Base-by-base conservation (phyloP, 225 moss, liverwort and hornwort genomes). In the Physcomitrium patens region DNA sequence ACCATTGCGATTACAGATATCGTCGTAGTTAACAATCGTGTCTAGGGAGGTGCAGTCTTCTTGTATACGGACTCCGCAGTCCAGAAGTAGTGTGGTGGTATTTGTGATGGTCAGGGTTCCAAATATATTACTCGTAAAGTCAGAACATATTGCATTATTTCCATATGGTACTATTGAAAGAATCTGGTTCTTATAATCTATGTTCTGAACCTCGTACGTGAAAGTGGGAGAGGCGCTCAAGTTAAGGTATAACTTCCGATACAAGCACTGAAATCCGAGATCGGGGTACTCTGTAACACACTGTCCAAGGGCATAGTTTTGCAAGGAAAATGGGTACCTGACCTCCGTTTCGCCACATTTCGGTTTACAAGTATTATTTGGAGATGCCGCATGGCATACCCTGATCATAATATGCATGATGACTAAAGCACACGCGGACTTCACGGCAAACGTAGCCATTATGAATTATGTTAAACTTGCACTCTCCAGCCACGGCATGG, bases 241-340 rank as follows among this genome's bases (percentile, higher is more conserved):
- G 57, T 69, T 82, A 50, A 74, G 73, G 5, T 51, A 69, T 13
- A 74, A 37, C 5, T 0, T 12, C 22, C 37, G 2, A 0, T 46
- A 1, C 14, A 52, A 0, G 44, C 80, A 80, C 26, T 2, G 1
- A 12, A 81, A 76, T 20, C 28, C 1, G n/a, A 66, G 51, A 0
- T 60, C 1, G 6, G 44, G 22, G 76, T 71, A 81, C 15, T 7
- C 18, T n/a, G 71, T 81, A 70, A 67, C 37, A 49, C 80, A 81
- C 14, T 0, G 11, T 5, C 48, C 42, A 0, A 0, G 0, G 3
- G 46, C 8, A 9, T 19, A 28, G 19, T 7, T 2, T 10, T 3
- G 1, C 1, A 76, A 60, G n/a, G 7, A 16, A 50, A 71, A 71
- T 9, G 76, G 80, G 46, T 0, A 76, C 70, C 26, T 45, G 43